phyloP scores from a whole-genome alignment of 2,329 filamentous ascomycete species.

The Pyricularia pennisetigena region DNA sequence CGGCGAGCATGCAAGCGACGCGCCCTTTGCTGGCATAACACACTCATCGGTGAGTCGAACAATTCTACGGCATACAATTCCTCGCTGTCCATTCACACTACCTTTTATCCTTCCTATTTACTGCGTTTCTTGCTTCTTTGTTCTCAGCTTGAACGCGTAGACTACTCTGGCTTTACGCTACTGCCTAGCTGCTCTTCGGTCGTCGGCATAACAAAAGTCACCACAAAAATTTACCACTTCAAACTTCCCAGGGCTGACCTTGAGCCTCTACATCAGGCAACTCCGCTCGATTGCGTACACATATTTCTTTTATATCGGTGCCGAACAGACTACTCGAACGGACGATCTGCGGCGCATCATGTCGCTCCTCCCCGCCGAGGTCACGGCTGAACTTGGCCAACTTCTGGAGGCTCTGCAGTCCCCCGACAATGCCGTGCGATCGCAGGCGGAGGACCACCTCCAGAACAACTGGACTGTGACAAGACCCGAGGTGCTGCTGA shows the following conservation, averaged over 20 bases:
- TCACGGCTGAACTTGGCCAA: conserved; percentile 75
- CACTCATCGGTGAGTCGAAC: background rate
- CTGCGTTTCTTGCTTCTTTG: background rate
- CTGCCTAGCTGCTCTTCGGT: background rate
- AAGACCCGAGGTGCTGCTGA: conserved; percentile 78
- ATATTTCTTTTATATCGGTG: background rate
- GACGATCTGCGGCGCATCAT: conserved; percentile 32
- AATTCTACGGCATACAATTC: background rate
- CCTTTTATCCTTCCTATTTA: background rate
- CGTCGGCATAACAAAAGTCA: background rate
- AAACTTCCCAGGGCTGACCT: background rate
- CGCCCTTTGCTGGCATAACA: background rate
- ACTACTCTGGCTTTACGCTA: background rate
- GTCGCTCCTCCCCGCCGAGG: conserved; percentile 78
- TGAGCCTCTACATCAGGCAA: background rate
- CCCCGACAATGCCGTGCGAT: conserved; percentile 75
- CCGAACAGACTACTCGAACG: background rate
- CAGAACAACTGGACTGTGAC: conserved; percentile 80
- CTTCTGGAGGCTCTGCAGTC: conserved; percentile 84
- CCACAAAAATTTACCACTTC: background rate
- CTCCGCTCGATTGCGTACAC: background rate
- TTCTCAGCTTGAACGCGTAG: background rate
- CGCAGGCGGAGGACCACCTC: conserved; percentile 81
- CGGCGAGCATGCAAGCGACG: conserved; percentile 1
- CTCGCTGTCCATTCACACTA: background rate